phyloP scores from a whole-genome alignment of 192 early-diverging fungal genomes.

The Mortierella alpina region DNA sequence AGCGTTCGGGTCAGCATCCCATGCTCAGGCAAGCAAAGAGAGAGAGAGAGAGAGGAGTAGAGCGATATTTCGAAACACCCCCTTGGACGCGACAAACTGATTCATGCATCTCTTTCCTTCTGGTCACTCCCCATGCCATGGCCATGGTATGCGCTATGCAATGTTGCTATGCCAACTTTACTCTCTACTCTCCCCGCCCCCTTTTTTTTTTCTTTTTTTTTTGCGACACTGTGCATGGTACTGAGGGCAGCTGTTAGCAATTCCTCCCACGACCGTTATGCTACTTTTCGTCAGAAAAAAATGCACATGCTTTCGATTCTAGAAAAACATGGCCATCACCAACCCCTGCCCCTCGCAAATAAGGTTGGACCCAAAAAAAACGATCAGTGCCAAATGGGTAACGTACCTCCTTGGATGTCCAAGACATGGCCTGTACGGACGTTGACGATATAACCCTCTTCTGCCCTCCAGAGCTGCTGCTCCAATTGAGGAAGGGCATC shows the following conservation, averaged over 20 bases:
- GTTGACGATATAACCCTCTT: constrained; percentile 53
- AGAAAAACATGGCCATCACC: background rate
- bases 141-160: too few species aligned
- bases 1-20: too few species aligned
- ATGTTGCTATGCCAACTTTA: too few species aligned
- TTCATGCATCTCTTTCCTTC: constrained; percentile 6
- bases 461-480: constrained; percentile 51
- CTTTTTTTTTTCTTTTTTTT: constrained; percentile 11
- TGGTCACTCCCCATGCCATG: background rate
- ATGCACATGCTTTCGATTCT: background rate
- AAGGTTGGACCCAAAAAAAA: background rate
- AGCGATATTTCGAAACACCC: background rate
- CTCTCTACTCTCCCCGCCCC: background rate
- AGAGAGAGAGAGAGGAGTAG: too few species aligned
- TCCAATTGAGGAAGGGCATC: constrained; percentile 30
- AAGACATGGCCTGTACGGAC: constrained; percentile 48
- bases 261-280: constrained; percentile 27
- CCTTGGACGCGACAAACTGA: background rate
- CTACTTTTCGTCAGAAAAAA: background rate
- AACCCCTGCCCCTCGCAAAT: background rate
- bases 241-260: background rate
- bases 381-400: background rate
- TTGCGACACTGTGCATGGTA: background rate
- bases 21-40: too few species aligned
- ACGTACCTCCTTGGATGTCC: constrained; percentile 50